Percentiles rank a stretch among this genome's conserved stretches.
phyloP scores from a whole-genome alignment of 2,329 filamentous ascomycete species.

The Aaosphaeria arxii region DNA sequence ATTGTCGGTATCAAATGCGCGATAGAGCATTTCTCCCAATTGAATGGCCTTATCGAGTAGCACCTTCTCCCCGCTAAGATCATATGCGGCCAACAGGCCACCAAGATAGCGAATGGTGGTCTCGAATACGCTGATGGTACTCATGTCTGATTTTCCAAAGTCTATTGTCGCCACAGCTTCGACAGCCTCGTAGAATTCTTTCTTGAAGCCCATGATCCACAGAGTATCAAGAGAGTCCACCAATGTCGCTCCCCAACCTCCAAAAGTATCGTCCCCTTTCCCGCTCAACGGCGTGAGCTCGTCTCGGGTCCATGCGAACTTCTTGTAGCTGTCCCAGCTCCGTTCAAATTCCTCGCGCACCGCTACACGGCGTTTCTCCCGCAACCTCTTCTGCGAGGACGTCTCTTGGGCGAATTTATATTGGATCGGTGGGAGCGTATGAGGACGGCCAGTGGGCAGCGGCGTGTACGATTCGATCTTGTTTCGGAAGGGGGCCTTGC shows the following conservation, averaged over 20 bases:
- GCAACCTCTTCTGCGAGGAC: slow-evolving; percentile 15
- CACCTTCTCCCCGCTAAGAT: slow-evolving; percentile 32
- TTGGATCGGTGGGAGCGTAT: slow-evolving; percentile 41
- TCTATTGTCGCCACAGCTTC: slow-evolving; percentile 44
- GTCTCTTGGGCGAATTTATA: slow-evolving; percentile 37
- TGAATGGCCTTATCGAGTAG: slow-evolving; percentile 37
- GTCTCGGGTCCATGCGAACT: slow-evolving; percentile 46
- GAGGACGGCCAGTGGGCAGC: slow-evolving; percentile 37
- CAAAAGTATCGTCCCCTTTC: slow-evolving; percentile 39
- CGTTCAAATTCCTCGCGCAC: slow-evolving; percentile 43
- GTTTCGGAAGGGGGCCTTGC: slow-evolving; percentile 40
- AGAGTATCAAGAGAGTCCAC: slow-evolving; percentile 47
- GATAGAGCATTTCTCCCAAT: slow-evolving; percentile 43
- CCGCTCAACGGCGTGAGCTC: slow-evolving; percentile 45
- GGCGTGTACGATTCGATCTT: slow-evolving; percentile 32
- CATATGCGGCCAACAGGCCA: slow-evolving; percentile 36
- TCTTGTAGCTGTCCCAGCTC: slow-evolving; percentile 44
- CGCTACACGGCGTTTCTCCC: slow-evolving; percentile 31
- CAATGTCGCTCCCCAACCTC: slow-evolving; percentile 48
- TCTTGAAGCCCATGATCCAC: slow-evolving; percentile 49
- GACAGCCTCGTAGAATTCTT: slow-evolving; percentile 48
- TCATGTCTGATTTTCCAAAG: slow-evolving; percentile 38
- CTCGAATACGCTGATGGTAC: slow-evolving; percentile 50
- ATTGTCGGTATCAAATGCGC: slow-evolving; percentile 46
- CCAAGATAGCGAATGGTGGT: slow-evolving; percentile 46